A percentile compares a stretch with the other conserved stretches of the same genome.
Conservation (phyloP, 2,329 filamentous ascomycete species). For the Fusarium domesticum region DNA sequence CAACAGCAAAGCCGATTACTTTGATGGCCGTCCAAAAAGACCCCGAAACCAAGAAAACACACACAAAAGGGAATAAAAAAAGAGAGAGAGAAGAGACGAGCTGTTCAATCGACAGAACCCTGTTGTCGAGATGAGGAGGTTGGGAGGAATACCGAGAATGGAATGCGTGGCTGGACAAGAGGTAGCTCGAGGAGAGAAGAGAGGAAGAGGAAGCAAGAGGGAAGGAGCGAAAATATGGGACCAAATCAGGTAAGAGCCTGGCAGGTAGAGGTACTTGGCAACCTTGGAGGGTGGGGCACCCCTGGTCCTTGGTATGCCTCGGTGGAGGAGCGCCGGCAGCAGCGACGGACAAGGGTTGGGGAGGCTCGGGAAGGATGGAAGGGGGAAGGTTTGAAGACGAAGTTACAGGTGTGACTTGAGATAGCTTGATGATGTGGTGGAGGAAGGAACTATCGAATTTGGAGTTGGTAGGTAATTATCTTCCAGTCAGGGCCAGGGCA, state of each 20-base stretch:
- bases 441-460: neutral
- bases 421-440: neutral
- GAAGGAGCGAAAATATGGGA: slow-evolving; percentile 16
- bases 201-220: slow-evolving; percentile 11
- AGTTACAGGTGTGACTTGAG: neutral
- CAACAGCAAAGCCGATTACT: neutral
- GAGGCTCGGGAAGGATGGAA: neutral
- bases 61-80: slow-evolving; percentile 6
- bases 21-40: neutral
- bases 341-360: slow-evolving; percentile 1
- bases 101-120: slow-evolving; percentile 11
- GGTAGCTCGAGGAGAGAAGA: slow-evolving; percentile 13
- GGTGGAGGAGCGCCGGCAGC: slow-evolving; percentile 22
- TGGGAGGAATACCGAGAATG: slow-evolving; percentile 20
- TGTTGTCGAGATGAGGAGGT: slow-evolving; percentile 14
- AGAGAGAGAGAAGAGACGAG: slow-evolving; percentile 11
- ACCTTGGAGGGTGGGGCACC: slow-evolving; percentile 15
- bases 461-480: neutral
- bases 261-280: slow-evolving; percentile 22
- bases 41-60: slow-evolving; percentile 5
- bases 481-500: too few relatives aligned
- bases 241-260: slow-evolving; percentile 22
- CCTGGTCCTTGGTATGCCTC: slow-evolving; percentile 8
- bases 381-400: neutral
- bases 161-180: slow-evolving; percentile 17